Conservation (phyloP, 208 protist genomes). For the Trypanosoma cruzi region DNA sequence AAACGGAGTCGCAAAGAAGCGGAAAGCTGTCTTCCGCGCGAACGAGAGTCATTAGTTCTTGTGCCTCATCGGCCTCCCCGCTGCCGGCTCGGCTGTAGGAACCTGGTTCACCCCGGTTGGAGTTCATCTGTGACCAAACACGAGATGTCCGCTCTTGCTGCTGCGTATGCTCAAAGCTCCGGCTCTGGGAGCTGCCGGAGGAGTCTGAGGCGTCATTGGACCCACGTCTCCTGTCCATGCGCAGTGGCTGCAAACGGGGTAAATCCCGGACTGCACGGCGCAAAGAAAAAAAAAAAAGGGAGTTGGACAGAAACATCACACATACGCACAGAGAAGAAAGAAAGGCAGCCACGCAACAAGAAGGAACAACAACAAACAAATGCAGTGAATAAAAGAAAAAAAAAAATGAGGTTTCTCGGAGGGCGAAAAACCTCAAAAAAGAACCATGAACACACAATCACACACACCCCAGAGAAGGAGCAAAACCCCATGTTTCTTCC, state of each 20-base stretch:
- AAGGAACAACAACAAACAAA: not conserved
- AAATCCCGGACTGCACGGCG: not conserved
- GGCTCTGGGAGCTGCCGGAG: not conserved
- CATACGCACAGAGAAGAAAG: not conserved
- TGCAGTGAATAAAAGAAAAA: slow-evolving; percentile 11
- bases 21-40: not conserved
- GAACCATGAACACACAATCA: not conserved
- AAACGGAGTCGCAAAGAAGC: not conserved
- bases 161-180: not conserved
- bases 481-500: not conserved
- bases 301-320: not conserved
- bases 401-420: not conserved
- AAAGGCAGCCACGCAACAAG: not conserved
- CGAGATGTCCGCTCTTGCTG: not conserved
- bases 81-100: not conserved
- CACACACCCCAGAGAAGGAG: not conserved
- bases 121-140: not conserved
- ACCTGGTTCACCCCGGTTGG: not conserved
- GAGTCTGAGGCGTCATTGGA: not conserved
- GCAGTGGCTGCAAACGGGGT: not conserved
- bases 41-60: not conserved
- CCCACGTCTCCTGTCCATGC: not conserved
- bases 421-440: not conserved
- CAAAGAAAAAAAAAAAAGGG: not conserved
- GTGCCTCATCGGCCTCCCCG: not conserved